Evolutionary conservation across 805 yeast genomes (phyloP).

Genomic region (Monosporozyma aerobia): DNA sequence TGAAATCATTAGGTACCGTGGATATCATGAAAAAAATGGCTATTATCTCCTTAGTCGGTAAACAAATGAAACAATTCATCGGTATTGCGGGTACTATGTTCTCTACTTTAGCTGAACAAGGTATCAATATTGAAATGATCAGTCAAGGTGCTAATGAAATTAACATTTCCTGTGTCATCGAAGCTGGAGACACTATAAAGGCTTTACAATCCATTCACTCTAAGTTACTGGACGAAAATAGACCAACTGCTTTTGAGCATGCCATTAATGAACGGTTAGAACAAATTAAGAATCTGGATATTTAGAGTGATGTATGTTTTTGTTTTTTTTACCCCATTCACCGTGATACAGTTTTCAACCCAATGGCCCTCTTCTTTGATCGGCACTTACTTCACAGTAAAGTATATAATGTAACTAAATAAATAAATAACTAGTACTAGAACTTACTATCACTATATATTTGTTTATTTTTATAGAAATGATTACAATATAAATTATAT

Average conservation of each 20-base stretch:
- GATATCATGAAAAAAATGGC: conserved; percentile 84
- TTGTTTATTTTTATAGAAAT: not conserved
- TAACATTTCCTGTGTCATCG: conserved; percentile 90
- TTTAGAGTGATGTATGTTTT: not conserved
- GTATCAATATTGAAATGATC: conserved; percentile 94
- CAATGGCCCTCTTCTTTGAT: not conserved
- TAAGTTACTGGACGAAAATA: conserved; percentile 45
- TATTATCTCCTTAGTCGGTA: conserved; percentile 90
- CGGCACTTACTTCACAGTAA: not conserved
- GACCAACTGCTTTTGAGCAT: conserved; percentile 19
- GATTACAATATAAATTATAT: not conserved
- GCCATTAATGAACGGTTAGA: conserved; percentile 39
- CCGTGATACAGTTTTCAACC: not conserved
- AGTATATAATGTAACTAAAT: not conserved
- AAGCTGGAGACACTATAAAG: conserved; percentile 68
- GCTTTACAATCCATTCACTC: conserved; percentile 84
- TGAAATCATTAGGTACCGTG: conserved; percentile 74
- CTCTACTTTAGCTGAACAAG: conserved; percentile 83
- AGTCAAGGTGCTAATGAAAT: conserved; percentile 98
- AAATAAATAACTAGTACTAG: not conserved
- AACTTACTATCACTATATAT: not conserved
- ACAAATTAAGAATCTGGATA: conserved; percentile 33
- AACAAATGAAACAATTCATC: conserved; percentile 91
- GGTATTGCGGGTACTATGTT: conserved; percentile 98
- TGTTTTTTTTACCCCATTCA: too few relatives aligned